Conservation (phyloP, 1,139 yeast species). For the Candida neerlandica region DNA sequence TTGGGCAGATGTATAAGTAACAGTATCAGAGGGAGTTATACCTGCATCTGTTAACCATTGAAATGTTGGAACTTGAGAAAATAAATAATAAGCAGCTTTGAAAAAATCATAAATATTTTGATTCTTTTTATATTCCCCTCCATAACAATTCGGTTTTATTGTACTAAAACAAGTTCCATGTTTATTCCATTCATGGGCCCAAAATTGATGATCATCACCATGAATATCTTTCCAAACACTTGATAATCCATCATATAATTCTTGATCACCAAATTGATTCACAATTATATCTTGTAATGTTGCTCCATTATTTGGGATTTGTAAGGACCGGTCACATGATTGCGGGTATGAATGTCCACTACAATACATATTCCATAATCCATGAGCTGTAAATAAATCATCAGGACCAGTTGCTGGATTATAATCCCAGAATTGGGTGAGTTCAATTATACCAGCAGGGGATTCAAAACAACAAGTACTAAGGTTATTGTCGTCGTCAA, state of each 20-base stretch:
- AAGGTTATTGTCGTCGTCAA: slow-evolving; percentile 24
- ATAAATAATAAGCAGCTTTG: slow-evolving; percentile 64
- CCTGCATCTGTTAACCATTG: slow-evolving; percentile 68
- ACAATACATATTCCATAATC: slow-evolving; percentile 52
- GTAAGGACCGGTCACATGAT: slow-evolving; percentile 70
- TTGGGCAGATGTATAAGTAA: slow-evolving; percentile 65
- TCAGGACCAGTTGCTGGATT: slow-evolving; percentile 82
- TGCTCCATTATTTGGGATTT: slow-evolving; percentile 30
- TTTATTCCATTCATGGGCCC: slow-evolving; percentile 95
- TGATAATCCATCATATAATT: slow-evolving; percentile 60
- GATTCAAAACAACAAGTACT: slow-evolving; percentile 83
- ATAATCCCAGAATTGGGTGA: slow-evolving; percentile 95
- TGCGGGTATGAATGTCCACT: slow-evolving; percentile 42
- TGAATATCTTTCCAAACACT: slow-evolving; percentile 75
- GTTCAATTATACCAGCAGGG: slow-evolving; percentile 75
- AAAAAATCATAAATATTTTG: slow-evolving; percentile 81
- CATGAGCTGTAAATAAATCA: slow-evolving; percentile 72
- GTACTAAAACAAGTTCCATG: slow-evolving; percentile 94
- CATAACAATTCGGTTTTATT: slow-evolving; percentile 70
- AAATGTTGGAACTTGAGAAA: slow-evolving; percentile 68
- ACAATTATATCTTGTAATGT: slow-evolving; percentile 57
- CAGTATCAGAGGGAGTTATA: slow-evolving; percentile 62
- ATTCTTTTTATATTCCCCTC: slow-evolving; percentile 21
- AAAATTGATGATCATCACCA: slow-evolving; percentile 71
- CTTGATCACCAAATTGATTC: slow-evolving; percentile 48